phyloP scores from a whole-genome alignment of 192 early-diverging fungal species.

The Linderina pennispora region DNA sequence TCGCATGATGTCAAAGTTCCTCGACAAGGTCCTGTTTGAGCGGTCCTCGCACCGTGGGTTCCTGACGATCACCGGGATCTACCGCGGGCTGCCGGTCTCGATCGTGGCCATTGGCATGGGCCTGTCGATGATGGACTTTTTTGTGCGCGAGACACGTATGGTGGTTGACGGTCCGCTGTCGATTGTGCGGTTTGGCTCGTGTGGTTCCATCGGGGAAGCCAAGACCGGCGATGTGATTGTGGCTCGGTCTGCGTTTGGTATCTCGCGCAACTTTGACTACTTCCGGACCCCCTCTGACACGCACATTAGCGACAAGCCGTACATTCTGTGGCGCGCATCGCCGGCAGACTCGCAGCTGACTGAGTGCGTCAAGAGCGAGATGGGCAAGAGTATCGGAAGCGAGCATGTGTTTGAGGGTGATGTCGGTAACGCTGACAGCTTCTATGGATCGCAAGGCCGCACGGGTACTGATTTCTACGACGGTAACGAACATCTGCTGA shows the following conservation, averaged over 20 bases:
- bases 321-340: conserved; percentile 57
- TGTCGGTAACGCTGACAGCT: conserved; percentile 75
- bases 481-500: conserved; percentile 62
- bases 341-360: conserved; percentile 57
- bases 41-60: conserved; percentile 71
- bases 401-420: conserved; percentile 51
- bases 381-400: conserved; percentile 31
- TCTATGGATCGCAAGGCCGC: conserved; percentile 83
- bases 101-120: conserved; percentile 89
- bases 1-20: conserved; percentile 49
- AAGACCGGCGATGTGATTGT: conserved; percentile 63
- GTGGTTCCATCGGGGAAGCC: conserved; percentile 63
- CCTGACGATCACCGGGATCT: conserved; percentile 79
- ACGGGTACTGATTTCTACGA: conserved; percentile 67
- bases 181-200: conserved; percentile 82
- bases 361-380: conserved; percentile 7
- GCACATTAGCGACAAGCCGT: conserved; percentile 42
- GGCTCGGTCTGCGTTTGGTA: conserved; percentile 56
- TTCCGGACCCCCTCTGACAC: conserved; percentile 44
- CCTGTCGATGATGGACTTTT: conserved; percentile 83
- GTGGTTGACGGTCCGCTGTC: conserved; percentile 68
- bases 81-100: conserved; percentile 64
- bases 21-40: conserved; percentile 55
- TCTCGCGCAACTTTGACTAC: conserved; percentile 70
- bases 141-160: conserved; percentile 80